Evolutionary conservation across 306 rosid genomes (phyloP), one percentile per base, ranked within the genome.

Genomic region (Chamaecrista fasciculata): DNA sequence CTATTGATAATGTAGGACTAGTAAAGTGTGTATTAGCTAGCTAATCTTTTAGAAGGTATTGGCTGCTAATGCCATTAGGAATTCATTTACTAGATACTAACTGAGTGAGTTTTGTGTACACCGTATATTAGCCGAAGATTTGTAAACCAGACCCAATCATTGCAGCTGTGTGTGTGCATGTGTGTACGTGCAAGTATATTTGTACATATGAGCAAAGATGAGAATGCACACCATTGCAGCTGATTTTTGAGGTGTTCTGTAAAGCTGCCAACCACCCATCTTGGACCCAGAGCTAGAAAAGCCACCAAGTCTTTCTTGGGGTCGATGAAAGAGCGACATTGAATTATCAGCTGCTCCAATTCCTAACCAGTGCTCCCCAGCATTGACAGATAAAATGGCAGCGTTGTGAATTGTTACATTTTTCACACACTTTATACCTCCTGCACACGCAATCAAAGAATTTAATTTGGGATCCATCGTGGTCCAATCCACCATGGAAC

Each of bases 291-390:
- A 1, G 71, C 86, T 79, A 69, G 99, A 79, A 83, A 88, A 75
- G 80, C 97, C 57, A 64, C 97, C 96, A 9, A 86, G 97, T 79
- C 96, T 94, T 81, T 94, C 98, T 82, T 91, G 97, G 67, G 99
- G 97, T 72, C 99, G 99, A 72, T 94, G 95, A 70, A 83, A 94
- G 49, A 94, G 99, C 64, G 99, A 91, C 86, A 89, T 71, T 57
- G 99, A 94, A 78, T 91, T 94, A 83, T 94, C 99, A 69, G 99
- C 95, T 24, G 99, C 97, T 74, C 99, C 99, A 74, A 94, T 82
- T 67, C 99, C 99, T 76, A 94, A 75, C 99, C 99, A 94, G 81
- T 94, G 96, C 73, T 94, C 99, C 65, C 97, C 95, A 44, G 97
- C 95, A 82, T 86, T 88, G 86, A 94, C 82, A 63, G 99, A 94